Percentiles rank a stretch among this genome's conserved stretches.
Conservation (phyloP, 2,329 filamentous ascomycete genomes). For the Colletotrichum tropicicola region DNA sequence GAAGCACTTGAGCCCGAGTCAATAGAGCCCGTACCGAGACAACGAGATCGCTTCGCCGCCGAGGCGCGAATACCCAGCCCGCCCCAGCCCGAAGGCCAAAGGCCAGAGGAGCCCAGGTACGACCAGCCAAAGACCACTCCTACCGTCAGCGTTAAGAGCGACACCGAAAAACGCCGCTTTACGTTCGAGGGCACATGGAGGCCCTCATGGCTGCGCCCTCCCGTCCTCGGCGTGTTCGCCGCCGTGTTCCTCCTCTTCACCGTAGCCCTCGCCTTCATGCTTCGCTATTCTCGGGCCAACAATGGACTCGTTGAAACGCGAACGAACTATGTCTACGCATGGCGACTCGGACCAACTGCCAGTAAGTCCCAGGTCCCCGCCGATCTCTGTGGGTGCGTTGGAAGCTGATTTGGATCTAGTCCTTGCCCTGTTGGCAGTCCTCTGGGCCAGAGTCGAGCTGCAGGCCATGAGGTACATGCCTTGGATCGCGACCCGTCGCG, state of each 20-base stretch:
- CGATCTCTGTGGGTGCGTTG: not conserved
- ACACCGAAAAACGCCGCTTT: not conserved
- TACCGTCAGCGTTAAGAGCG: not conserved
- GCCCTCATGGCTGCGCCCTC: constrained; percentile 7
- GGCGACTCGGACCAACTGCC: constrained; percentile 11
- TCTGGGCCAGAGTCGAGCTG: constrained; percentile 14
- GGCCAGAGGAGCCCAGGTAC: not conserved
- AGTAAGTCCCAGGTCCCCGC: not conserved
- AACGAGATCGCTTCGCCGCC: not conserved
- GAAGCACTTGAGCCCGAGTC: too few relatives aligned
- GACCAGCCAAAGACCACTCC: not conserved
- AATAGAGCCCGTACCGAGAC: not conserved
- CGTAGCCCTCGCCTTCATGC: not conserved
- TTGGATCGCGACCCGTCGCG: constrained; percentile 2
- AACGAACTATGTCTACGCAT: not conserved
- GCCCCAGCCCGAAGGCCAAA: not conserved
- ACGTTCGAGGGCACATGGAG: not conserved
- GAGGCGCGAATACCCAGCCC: not conserved
- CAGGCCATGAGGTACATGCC: constrained; percentile 18
- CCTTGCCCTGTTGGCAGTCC: not conserved
- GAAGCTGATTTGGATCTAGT: not conserved
- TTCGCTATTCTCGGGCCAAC: not conserved
- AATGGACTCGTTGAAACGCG: not conserved
- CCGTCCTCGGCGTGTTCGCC: not conserved
- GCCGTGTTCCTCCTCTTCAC: not conserved